phyloP scores from a whole-genome alignment of 805 yeast genomes.

The Nakazawaea anatomiae region DNA sequence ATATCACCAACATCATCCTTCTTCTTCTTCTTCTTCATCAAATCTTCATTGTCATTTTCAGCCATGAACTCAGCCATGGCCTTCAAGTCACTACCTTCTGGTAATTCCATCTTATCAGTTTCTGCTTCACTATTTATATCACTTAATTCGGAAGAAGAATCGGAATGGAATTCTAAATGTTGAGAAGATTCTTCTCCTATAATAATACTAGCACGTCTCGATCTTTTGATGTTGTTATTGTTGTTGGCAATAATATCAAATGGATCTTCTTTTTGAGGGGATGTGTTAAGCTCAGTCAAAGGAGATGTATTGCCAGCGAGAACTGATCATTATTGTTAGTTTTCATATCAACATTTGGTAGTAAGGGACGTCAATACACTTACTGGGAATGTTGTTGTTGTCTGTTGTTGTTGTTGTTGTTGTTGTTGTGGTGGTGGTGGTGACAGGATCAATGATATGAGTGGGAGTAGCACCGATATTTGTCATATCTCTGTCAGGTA shows the following conservation, averaged over 20 bases:
- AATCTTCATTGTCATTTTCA: constrained; percentile 24
- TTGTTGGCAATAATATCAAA: background rate
- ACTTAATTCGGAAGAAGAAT: constrained; percentile 39
- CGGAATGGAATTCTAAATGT: constrained; percentile 18
- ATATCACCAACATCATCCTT: background rate
- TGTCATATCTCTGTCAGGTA: constrained; percentile 5
- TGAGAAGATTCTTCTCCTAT: background rate
- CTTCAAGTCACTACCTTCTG: constrained; percentile 47
- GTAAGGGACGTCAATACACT: no score
- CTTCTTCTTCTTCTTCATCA: constrained; percentile 2
- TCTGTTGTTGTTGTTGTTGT: background rate
- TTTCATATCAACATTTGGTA: no score
- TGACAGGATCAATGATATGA: background rate
- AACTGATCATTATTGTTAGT: no score
- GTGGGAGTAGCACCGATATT: background rate
- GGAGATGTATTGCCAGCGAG: constrained; percentile 20
- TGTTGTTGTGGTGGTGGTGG: background rate
- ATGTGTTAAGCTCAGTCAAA: constrained; percentile 33
- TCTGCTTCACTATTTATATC: constrained; percentile 77
- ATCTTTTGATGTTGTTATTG: background rate
- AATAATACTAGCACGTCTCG: background rate
- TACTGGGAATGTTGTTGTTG: no score
- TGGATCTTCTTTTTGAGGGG: constrained; percentile 24
- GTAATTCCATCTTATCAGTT: constrained; percentile 77
- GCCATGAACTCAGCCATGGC: constrained; percentile 31